phyloP scores from a whole-genome alignment of 2,329 filamentous ascomycete species.

The Mycosphaerella arachidis region DNA sequence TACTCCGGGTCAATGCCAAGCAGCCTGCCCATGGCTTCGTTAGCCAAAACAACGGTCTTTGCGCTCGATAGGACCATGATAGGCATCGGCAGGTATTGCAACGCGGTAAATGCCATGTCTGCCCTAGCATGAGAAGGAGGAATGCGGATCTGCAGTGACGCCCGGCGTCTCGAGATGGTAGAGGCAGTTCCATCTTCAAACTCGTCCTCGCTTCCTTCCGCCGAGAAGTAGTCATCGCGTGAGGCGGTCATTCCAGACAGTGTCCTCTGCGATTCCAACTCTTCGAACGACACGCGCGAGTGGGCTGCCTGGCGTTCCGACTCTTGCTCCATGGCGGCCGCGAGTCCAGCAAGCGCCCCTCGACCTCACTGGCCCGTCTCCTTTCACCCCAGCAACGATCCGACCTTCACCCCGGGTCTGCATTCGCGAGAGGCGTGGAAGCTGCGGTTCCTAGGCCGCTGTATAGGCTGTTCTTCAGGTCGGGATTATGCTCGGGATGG shows the following conservation, averaged over 20 bases:
- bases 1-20: conserved; percentile 53
- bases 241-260: neutral
- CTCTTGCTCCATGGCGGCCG: conserved; percentile 1
- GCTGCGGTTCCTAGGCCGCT: neutral
- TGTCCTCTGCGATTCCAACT: neutral
- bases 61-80: conserved; percentile 62
- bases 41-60: conserved; percentile 69
- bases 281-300: conserved; percentile 9
- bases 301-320: neutral
- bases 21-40: conserved; percentile 69
- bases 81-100: conserved; percentile 72
- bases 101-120: conserved; percentile 57
- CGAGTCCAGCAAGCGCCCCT: neutral
- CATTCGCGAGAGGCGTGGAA: neutral
- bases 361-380: neutral
- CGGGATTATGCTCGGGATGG: neutral
- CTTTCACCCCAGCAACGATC: neutral
- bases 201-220: conserved; percentile 21
- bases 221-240: conserved; percentile 29
- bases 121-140: conserved; percentile 30
- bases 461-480: neutral
- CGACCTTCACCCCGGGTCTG: neutral
- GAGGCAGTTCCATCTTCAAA: conserved; percentile 16
- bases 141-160: conserved; percentile 32
- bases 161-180: conserved; percentile 20